Evolutionary conservation across 129 eudicot genomes (phyloP).

Genomic region (Centaurea solstitialis): DNA sequence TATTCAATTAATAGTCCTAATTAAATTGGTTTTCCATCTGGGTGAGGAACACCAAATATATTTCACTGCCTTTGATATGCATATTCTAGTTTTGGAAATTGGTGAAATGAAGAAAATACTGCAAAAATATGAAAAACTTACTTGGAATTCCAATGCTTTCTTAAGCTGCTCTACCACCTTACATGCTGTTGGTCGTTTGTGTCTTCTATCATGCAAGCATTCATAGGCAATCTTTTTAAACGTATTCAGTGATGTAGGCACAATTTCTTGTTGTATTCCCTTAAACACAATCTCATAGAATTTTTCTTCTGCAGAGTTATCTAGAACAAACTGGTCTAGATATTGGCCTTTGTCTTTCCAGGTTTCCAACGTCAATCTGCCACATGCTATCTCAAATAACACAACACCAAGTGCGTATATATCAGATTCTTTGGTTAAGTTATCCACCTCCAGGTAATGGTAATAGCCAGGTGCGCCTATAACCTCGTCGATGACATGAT

Average conservation of each 20-base stretch:
- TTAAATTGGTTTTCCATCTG: no score
- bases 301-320: neutral
- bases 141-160: slow-evolving; percentile 14
- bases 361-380: neutral
- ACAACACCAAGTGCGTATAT: slow-evolving; percentile 11
- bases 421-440: slow-evolving; percentile 15
- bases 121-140: neutral
- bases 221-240: neutral
- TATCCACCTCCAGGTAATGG: neutral
- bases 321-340: neutral
- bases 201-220: neutral
- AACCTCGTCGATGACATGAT: neutral
- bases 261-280: neutral
- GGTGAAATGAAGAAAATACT: neutral
- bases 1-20: no score
- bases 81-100: no score
- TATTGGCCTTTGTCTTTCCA: neutral
- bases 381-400: neutral
- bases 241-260: neutral
- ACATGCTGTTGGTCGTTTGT: neutral
- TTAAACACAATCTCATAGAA: neutral
- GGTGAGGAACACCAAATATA: no score
- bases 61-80: neutral
- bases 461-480: slow-evolving; percentile 6
- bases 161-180: neutral